Conservation (phyloP, 2,329 filamentous ascomycete species). For the Trichophaea hybrida region DNA sequence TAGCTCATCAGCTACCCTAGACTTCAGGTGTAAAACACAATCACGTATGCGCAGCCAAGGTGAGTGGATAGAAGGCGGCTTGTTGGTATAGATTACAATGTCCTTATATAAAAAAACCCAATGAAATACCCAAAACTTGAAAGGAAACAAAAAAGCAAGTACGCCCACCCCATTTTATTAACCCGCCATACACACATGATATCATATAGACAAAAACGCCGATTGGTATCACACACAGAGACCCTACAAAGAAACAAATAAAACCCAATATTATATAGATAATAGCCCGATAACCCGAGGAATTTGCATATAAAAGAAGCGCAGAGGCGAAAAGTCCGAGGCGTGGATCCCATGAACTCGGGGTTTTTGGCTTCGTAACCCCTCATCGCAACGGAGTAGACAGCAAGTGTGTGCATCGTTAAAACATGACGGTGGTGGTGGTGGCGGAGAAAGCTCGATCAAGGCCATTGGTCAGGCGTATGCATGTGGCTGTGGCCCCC, state of each 20-base stretch:
- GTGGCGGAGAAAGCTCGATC: neutral
- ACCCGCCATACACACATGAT: neutral
- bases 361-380: neutral
- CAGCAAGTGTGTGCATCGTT: neutral
- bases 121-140: too few species aligned
- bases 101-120: too few species aligned
- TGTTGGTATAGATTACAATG: too few species aligned
- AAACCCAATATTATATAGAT: constrained; percentile 1
- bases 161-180: constrained; percentile 2
- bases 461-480: neutral
- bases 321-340: neutral
- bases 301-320: neutral
- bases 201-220: constrained; percentile 2
- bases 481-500: neutral
- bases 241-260: neutral
- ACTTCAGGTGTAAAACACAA: too few species aligned
- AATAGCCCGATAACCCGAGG: neutral
- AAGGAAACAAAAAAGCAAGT: neutral
- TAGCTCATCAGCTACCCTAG: too few species aligned
- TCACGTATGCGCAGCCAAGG: too few species aligned
- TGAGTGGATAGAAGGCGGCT: too few species aligned
- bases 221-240: neutral
- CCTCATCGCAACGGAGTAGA: neutral
- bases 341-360: neutral
- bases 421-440: neutral